Percentiles rank a stretch among this genome's conserved stretches.
These are phyloP conservation scores for Vaucheria bursata DNA, from an alignment of 352 stramenopile genomes.

Conservation along the genomic window DNA sequence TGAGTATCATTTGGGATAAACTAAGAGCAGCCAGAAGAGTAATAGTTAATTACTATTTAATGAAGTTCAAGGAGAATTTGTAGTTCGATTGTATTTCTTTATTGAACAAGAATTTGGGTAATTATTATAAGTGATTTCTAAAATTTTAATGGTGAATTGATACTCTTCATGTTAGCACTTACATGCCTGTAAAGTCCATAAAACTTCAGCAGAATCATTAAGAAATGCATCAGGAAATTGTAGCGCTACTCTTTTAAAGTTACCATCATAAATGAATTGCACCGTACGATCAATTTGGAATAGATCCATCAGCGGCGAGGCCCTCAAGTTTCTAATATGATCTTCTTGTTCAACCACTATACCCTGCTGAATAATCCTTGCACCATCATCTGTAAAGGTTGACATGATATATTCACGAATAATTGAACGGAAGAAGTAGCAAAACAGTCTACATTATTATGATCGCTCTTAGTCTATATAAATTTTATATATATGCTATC, in stretches of 20 bases:
- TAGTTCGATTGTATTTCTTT: background rate
- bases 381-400: background rate
- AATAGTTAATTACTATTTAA: no score
- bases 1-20: no score
- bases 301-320: background rate
- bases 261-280: conserved; percentile 34
- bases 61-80: no score
- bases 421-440: no score
- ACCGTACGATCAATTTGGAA: conserved; percentile 12
- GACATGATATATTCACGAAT: no score
- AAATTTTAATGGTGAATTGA: background rate
- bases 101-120: background rate
- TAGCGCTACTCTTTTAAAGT: conserved; percentile 40
- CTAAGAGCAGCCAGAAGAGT: no score
- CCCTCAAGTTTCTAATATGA: background rate
- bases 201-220: conserved; percentile 35
- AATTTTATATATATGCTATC: no score
- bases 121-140: background rate
- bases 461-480: no score
- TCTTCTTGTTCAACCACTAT: no score
- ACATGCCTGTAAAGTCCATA: conserved; percentile 31
- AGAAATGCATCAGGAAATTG: conserved; percentile 48
- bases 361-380: background rate
- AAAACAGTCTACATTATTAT: no score
- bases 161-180: conserved; percentile 11